A percentile compares a stretch with the other conserved stretches of the same genome.
These are phyloP conservation scores for Thermothelomyces thermophilus DNA, from an alignment of 2,329 filamentous ascomycete species.

Conservation along the genomic window DNA sequence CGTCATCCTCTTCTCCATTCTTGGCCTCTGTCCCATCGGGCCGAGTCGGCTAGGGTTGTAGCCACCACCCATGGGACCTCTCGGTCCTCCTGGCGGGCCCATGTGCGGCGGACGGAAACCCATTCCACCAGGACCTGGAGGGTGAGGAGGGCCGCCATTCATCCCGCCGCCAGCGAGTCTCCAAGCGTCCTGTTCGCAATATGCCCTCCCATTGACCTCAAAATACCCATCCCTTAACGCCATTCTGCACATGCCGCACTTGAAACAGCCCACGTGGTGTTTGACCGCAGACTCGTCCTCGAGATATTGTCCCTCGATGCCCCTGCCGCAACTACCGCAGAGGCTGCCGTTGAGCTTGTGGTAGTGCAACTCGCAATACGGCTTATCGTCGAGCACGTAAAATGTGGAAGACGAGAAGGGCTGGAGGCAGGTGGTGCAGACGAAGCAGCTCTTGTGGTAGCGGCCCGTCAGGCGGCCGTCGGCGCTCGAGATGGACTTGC, in stretches of 20 bases:
- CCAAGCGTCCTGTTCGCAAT: conserved; percentile 82
- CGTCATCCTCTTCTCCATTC: conserved; percentile 58
- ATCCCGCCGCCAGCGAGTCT: conserved; percentile 35
- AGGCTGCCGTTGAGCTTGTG: conserved; percentile 85
- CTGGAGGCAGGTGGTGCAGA: conserved; percentile 74
- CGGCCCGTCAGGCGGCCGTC: conserved; percentile 87
- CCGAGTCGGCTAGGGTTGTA: conserved; percentile 29
- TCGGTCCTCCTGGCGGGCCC: conserved; percentile 14
- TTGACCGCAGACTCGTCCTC: conserved; percentile 74
- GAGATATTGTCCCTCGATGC: conserved; percentile 90
- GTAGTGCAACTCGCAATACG: conserved; percentile 89
- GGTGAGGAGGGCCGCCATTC: background rate
- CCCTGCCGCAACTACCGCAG: conserved; percentile 69
- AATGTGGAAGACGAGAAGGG: conserved; percentile 86
- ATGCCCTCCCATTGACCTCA: conserved; percentile 72
- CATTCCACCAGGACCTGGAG: conserved; percentile 14
- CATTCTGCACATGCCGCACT: conserved; percentile 69
- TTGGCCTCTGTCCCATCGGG: conserved; percentile 35
- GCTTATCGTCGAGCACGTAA: conserved; percentile 80
- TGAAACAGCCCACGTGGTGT: conserved; percentile 82
- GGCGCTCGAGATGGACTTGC: conserved; percentile 89
- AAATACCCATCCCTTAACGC: conserved; percentile 82
- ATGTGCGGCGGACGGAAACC: conserved; percentile 28
- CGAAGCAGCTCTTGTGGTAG: conserved; percentile 93
- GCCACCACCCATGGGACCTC: background rate